Conservation (phyloP, 2,329 filamentous ascomycete genomes). For the Pseudocercospora macadamiae region DNA sequence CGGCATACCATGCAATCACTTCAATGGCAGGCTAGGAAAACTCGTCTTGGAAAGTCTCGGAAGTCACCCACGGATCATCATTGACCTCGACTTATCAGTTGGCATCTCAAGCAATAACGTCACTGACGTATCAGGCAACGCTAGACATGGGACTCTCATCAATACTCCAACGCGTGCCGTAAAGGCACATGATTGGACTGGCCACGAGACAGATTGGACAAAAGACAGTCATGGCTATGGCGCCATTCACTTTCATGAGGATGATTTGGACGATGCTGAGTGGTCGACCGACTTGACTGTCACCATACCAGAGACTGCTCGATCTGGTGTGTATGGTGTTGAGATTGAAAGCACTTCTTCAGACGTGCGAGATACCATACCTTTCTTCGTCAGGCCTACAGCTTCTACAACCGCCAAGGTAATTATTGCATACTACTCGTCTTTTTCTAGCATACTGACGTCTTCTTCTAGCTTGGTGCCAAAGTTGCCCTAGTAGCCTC, state of each 20-base stretch:
- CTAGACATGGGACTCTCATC: neutral
- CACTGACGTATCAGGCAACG: neutral
- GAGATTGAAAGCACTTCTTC: neutral
- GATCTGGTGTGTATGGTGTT: neutral
- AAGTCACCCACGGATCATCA: neutral
- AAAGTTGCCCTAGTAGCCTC: neutral
- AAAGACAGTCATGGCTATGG: slow-evolving; percentile 1
- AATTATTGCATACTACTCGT: neutral
- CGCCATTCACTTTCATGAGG: slow-evolving; percentile 10
- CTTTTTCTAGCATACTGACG: neutral
- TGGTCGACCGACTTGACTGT: slow-evolving; percentile 2
- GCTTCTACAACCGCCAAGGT: neutral
- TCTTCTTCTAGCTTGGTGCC: neutral
- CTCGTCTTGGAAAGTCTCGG: neutral
- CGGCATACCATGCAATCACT: neutral
- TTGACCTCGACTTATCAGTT: neutral
- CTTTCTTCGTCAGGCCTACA: neutral
- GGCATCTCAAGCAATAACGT: neutral
- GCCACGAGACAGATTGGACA: slow-evolving; percentile 5
- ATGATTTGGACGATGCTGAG: slow-evolving; percentile 8
- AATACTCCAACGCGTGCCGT: slow-evolving; percentile 8
- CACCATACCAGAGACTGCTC: neutral
- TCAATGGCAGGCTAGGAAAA: neutral
- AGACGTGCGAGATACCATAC: neutral
- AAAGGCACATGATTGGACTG: slow-evolving; percentile 2